Base-by-base conservation (phyloP, 805 yeast species). In the Ogataea nakhonphanomensis region DNA sequence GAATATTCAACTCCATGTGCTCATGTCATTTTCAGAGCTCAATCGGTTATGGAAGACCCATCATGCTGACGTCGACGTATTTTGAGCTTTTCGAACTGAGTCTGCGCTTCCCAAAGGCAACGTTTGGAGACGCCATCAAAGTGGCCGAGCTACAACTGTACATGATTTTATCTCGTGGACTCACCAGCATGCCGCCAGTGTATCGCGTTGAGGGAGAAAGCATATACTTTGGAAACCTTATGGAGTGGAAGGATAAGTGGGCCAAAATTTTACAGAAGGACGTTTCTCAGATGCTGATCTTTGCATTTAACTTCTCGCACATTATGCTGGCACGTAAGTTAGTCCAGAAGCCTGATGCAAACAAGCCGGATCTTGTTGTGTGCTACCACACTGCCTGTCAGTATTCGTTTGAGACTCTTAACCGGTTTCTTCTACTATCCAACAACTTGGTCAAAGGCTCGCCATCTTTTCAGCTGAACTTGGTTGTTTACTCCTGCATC, bases 111-210 rank as follows among this genome's bases (percentile, higher is more conserved):
- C 81, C 81, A 2, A 68, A 64, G 39, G 69, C 75, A 2, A 74
- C 71, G 9, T 57, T 71, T 44, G 80, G 78, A 10, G 83, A 77
- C 57, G 73, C 73, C 13, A 73, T 76, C 21, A 75, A 75, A 41
- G 68, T 74, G 8, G 70, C 78, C 8, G 76, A 73, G 42, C 61
- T 76, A 1, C 71, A 73, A 34, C 50, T 76, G 14, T 67, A 64
- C 26, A 47, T 59, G 33, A 42, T 50, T 7, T 31, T 61, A 5
- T 44, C 54, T 8, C 41, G 39, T 7, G 49, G 48, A 12, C 40
- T 56, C 3, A 32, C 45, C 2, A 39, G 36, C n/a, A 17, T 39
- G 5, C 23, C 24, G 12, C 25, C 21, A 7, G 5, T 9, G 8
- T 41, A 45, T 12, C 49, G 41, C 25, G n/a, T 10, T 21, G 33